Evolutionary conservation across 495 filamentous ascomycete species (phyloP).

Genomic region (Penicillium fimorum): DNA sequence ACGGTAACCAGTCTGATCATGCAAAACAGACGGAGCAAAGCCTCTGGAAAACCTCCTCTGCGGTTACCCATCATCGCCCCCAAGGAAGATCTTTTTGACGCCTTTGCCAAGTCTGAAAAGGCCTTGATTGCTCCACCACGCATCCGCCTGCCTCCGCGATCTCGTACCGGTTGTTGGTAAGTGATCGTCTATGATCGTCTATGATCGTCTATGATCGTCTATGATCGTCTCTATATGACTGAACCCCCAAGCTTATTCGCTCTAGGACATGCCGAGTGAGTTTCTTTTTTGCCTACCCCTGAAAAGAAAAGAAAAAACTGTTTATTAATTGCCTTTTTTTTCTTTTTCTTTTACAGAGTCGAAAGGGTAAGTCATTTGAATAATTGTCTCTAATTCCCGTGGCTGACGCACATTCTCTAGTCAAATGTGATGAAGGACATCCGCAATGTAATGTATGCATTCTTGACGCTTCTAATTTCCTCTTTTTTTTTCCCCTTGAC

Average conservation of each 20-base stretch:
- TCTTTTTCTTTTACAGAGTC: constrained; percentile 36
- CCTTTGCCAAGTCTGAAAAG: constrained; percentile 24
- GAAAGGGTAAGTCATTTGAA: constrained; percentile 44
- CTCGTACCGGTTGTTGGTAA: constrained; percentile 55
- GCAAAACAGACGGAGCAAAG: constrained; percentile 35
- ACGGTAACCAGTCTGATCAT: constrained; percentile 39
- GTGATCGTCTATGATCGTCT: constrained; percentile 20
- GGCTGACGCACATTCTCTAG: constrained; percentile 27
- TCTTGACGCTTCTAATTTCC: constrained; percentile 8
- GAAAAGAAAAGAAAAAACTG: background rate
- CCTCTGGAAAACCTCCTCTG: constrained; percentile 37
- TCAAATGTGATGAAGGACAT: constrained; percentile 54
- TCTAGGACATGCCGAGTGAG: constrained; percentile 53
- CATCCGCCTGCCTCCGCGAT: constrained; percentile 52
- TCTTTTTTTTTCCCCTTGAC: background rate
- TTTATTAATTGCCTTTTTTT: constrained; percentile 17
- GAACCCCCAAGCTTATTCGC: constrained; percentile 7
- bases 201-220: constrained; percentile 14
- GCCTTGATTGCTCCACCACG: constrained; percentile 39
- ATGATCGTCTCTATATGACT: constrained; percentile 8
- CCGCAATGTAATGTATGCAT: constrained; percentile 51
- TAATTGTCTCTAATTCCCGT: constrained; percentile 6
- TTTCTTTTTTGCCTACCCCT: constrained; percentile 9
- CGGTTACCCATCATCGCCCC: constrained; percentile 51
- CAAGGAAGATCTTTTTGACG: constrained; percentile 38